A percentile compares a stretch with the other conserved stretches of the same genome.
Conservation (phyloP, 2,329 filamentous ascomycete species). For the Amauroascus verrucosus region DNA sequence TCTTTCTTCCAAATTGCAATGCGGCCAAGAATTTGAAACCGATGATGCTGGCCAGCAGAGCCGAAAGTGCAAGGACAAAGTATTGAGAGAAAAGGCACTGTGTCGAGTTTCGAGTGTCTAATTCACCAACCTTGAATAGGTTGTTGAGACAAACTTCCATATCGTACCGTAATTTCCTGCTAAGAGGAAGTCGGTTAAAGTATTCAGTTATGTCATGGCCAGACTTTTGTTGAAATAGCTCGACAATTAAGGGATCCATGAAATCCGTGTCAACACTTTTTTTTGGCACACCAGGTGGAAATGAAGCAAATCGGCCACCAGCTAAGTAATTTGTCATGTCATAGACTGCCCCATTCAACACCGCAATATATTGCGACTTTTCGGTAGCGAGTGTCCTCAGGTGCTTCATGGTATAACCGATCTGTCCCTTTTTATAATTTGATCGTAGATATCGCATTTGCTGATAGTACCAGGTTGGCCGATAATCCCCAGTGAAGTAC, state of each 20-base stretch:
- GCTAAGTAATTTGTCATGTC: constrained; percentile 75
- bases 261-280: constrained; percentile 57
- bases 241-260: constrained; percentile 64
- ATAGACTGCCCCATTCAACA: constrained; percentile 70
- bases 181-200: constrained; percentile 56
- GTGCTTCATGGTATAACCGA: constrained; percentile 74
- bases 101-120: constrained; percentile 80
- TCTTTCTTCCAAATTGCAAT: constrained; percentile 85
- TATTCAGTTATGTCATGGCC: constrained; percentile 74
- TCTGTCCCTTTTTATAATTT: constrained; percentile 73
- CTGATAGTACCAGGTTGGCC: constrained; percentile 87
- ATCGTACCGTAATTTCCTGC: constrained; percentile 48
- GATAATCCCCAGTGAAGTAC: constrained; percentile 65
- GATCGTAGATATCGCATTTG: constrained; percentile 68
- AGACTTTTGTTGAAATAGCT: constrained; percentile 64
- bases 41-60: constrained; percentile 70
- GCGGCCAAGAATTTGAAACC: constrained; percentile 95
- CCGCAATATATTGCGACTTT: constrained; percentile 60
- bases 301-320: constrained; percentile 59
- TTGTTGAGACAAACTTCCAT: constrained; percentile 82
- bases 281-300: constrained; percentile 43
- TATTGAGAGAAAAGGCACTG: constrained; percentile 83
- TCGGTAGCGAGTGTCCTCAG: constrained; percentile 58
- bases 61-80: constrained; percentile 73
- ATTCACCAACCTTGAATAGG: constrained; percentile 82